These are phyloP conservation scores for Laguncularia racemosa DNA, from an alignment of 345 rosid species.

Conservation along the genomic window DNA sequence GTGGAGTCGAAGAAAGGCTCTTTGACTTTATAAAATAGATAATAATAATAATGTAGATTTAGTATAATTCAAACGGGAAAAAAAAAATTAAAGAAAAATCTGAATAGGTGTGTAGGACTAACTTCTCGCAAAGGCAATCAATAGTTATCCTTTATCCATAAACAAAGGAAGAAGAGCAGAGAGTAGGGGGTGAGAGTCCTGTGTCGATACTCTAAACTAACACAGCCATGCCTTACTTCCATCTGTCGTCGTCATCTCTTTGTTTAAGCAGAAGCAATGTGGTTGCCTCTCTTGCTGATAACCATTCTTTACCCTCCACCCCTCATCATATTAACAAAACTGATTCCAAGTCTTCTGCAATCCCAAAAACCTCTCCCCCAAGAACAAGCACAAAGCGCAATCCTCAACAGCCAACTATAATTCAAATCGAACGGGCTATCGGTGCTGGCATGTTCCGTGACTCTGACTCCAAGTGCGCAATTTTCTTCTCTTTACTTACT, in stretches of 20 bases:
- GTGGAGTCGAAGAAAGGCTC: too few species aligned
- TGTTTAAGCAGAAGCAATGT: slow-evolving; percentile 1
- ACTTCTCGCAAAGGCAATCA: too few species aligned
- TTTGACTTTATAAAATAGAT: too few species aligned
- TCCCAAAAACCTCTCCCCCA: slow-evolving; percentile 6
- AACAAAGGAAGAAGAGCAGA: too few species aligned
- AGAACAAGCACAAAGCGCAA: slow-evolving; percentile 5
- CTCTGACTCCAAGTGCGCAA: slow-evolving; percentile 36
- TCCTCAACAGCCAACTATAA: slow-evolving; percentile 28
- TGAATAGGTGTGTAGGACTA: too few species aligned
- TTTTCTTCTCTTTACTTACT: not conserved
- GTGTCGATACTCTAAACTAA: too few species aligned
- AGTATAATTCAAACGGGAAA: too few species aligned
- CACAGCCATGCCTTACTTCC: too few species aligned
- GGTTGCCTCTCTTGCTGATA: slow-evolving; percentile 5
- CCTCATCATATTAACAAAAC: not conserved
- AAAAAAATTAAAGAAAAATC: too few species aligned
- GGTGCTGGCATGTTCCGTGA: slow-evolving; percentile 83
- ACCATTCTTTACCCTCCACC: slow-evolving; percentile 8
- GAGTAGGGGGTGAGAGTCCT: too few species aligned
- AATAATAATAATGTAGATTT: too few species aligned
- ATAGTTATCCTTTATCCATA: too few species aligned
- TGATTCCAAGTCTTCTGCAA: not conserved
- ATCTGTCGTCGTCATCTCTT: not conserved
- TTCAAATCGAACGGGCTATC: slow-evolving; percentile 66